Evolutionary conservation across 208 protist species (phyloP).

Genomic region (Vickermania ingenoplastis): DNA sequence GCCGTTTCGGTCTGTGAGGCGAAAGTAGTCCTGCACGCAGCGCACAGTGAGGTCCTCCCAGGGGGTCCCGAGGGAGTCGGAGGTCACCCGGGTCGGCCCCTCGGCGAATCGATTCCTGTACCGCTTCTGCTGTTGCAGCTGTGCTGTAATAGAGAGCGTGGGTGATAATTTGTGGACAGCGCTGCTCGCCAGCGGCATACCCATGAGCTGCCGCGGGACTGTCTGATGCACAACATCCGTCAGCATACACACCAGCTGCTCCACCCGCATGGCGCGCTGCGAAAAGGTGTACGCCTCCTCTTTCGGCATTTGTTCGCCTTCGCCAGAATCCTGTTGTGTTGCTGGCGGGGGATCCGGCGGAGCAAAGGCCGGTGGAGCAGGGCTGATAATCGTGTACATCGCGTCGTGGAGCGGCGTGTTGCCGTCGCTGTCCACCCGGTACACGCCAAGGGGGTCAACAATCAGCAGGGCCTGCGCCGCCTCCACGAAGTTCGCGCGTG

Average conservation of each 20-base stretch:
- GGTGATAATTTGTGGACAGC: neutral
- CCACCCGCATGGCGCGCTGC: neutral
- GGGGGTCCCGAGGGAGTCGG: neutral
- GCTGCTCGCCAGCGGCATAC: conserved; percentile 1
- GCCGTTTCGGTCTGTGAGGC: neutral
- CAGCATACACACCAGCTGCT: neutral
- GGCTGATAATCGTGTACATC: neutral
- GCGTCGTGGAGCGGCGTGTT: neutral
- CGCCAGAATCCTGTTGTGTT: neutral
- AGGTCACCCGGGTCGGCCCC: neutral
- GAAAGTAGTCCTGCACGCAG: conserved; percentile 1
- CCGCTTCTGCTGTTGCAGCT: conserved; percentile 2
- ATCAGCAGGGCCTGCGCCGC: conserved; percentile 22
- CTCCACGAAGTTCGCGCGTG: conserved; percentile 14
- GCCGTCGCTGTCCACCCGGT: neutral
- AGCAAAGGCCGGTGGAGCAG: neutral
- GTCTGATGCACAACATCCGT: neutral
- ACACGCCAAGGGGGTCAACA: conserved; percentile 1
- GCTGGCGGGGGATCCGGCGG: too few species aligned
- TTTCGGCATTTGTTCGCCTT: neutral
- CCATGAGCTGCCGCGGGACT: neutral
- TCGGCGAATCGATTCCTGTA: neutral
- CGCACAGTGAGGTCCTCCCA: neutral
- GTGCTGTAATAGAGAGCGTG: conserved; percentile 2
- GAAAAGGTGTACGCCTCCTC: neutral